phyloP scores from a whole-genome alignment of 352 stramenopile species.

The Phytophthora sansomeana region DNA sequence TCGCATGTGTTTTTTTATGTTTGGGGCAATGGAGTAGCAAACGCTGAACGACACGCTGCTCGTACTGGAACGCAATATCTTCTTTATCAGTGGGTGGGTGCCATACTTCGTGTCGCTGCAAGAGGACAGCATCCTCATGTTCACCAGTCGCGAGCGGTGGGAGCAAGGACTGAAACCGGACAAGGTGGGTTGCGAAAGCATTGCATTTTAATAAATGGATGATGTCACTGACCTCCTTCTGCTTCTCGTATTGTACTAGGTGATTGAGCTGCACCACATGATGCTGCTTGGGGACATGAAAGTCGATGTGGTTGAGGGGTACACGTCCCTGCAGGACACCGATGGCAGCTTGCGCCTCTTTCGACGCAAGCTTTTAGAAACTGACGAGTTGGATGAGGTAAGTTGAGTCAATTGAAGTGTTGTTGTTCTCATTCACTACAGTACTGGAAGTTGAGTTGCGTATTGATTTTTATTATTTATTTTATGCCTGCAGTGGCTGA shows the following conservation, averaged over 20 bases:
- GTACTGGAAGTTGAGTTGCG: too few species aligned
- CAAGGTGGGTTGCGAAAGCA: slow-evolving; percentile 48
- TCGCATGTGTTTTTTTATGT: neutral
- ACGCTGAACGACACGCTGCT: slow-evolving; percentile 87
- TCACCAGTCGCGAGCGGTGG: slow-evolving; percentile 82
- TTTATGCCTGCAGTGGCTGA: slow-evolving; percentile 59
- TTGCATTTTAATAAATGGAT: neutral
- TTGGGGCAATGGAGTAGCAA: slow-evolving; percentile 59
- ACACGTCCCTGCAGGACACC: slow-evolving; percentile 36
- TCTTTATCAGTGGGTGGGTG: slow-evolving; percentile 85
- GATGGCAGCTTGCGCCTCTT: slow-evolving; percentile 61
- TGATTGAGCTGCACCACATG: slow-evolving; percentile 76
- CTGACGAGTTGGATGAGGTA: slow-evolving; percentile 81
- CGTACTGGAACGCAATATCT: slow-evolving; percentile 83
- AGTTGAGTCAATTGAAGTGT: too few species aligned
- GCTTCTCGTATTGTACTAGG: slow-evolving; percentile 34
- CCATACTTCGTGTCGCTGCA: slow-evolving; percentile 88
- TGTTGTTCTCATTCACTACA: neutral
- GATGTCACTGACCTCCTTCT: neutral
- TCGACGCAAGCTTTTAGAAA: slow-evolving; percentile 77
- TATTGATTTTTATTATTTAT: neutral
- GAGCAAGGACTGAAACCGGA: slow-evolving; percentile 84
- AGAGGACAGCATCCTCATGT: slow-evolving; percentile 81
- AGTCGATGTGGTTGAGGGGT: slow-evolving; percentile 64
- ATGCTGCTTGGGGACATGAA: slow-evolving; percentile 88